phyloP scores from a whole-genome alignment of 495 filamentous ascomycete species.

The Penicillium simplicissimum region DNA sequence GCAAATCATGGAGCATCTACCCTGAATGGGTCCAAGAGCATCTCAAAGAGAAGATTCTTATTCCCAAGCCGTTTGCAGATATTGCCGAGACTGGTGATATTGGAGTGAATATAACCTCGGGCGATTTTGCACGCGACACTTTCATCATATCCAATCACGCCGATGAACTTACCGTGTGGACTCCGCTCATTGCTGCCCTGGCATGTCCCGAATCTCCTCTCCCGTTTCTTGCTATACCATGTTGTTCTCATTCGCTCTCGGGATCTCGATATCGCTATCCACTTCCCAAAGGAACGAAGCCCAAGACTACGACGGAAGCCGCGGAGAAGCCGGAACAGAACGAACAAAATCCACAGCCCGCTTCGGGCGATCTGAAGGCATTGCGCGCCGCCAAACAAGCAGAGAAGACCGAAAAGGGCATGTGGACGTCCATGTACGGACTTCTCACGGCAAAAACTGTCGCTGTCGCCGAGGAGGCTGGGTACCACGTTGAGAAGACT shows the following conservation, averaged over 20 bases:
- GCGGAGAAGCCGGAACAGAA: conserved; percentile 3
- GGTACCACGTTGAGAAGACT: conserved; percentile 76
- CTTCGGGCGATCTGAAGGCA: conserved; percentile 46
- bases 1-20: conserved; percentile 83
- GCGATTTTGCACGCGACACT: conserved; percentile 69
- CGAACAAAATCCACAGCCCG: conserved; percentile 31
- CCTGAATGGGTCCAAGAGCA: conserved; percentile 50
- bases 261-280: conserved; percentile 73
- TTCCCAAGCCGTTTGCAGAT: conserved; percentile 61
- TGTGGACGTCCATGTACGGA: conserved; percentile 63
- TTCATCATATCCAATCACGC: conserved; percentile 98
- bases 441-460: conserved; percentile 71
- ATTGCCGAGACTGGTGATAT: conserved; percentile 18
- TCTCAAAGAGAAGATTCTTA: conserved; percentile 70
- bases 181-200: conserved; percentile 78
- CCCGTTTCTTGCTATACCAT: conserved; percentile 90
- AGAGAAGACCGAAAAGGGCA: conserved; percentile 38
- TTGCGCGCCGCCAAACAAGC: conserved; percentile 38
- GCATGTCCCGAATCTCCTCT: conserved; percentile 52
- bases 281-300: conserved; percentile 34
- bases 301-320: background rate
- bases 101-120: conserved; percentile 57
- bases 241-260: conserved; percentile 85
- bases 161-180: conserved; percentile 95
- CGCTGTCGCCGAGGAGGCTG: conserved; percentile 64